Evolutionary conservation across 495 filamentous ascomycete genomes (phyloP).

Genomic region (Podospora conica): DNA sequence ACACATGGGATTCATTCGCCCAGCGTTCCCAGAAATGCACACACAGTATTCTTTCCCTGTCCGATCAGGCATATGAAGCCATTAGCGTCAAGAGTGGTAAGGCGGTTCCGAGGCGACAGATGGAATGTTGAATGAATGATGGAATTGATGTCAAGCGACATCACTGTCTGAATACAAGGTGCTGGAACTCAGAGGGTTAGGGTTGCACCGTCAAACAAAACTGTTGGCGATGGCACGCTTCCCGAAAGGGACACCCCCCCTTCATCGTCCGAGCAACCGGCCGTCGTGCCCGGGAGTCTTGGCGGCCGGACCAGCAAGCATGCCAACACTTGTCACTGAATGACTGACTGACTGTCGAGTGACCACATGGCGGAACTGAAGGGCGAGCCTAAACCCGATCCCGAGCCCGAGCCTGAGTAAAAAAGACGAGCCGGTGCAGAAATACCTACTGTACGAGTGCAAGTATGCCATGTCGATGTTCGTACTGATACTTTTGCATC

Average conservation of each 20-base stretch:
- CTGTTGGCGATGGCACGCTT: background rate
- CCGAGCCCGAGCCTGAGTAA: background rate
- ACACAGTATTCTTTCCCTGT: background rate
- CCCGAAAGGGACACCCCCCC: background rate
- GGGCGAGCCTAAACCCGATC: background rate
- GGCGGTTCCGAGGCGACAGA: background rate
- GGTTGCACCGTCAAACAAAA: background rate
- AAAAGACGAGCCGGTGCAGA: background rate
- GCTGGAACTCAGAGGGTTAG: background rate
- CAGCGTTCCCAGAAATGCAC: background rate
- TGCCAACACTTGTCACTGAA: background rate
- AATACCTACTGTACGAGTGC: too few species aligned
- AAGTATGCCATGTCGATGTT: too few species aligned
- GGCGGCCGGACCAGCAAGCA: background rate
- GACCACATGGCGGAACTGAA: background rate
- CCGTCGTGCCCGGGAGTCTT: background rate
- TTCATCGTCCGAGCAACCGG: background rate
- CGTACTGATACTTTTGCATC: too few species aligned
- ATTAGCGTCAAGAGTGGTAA: background rate
- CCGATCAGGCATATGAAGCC: background rate
- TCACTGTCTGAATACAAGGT: background rate
- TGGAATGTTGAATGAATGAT: background rate
- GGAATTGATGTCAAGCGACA: background rate
- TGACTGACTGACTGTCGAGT: background rate
- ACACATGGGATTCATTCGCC: background rate